Base-by-base conservation (phyloP, 208 protist species). In the Acanthamoeba lenticulata region DNA sequence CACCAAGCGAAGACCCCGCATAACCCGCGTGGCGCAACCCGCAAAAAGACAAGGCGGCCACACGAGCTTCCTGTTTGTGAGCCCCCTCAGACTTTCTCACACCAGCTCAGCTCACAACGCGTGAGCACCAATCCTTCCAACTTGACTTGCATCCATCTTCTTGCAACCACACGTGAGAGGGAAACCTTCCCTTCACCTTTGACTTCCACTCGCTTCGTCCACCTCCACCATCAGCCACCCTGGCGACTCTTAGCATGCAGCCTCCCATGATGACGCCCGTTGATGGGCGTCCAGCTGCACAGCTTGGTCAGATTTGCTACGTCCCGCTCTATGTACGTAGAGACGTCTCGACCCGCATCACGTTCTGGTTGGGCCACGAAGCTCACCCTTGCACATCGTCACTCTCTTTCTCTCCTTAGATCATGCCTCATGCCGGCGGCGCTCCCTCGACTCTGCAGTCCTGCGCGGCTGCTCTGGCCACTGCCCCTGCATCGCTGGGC, bases 271-370 rank as follows among this genome's bases (percentile, higher is more conserved):
- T n/a, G n/a, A n/a, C n/a, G n/a, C n/a, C n/a, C n/a, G 65, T 15
- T n/a, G 32, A 74, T 3, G 55, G 55, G 6, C 15, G 55, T n/a
- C n/a, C n/a, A n/a, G 11, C 55, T 29, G 34, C 62, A n/a, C n/a
- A 42, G 32, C 32, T 40, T n/a, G 65, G 65, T 15, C 65, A 74
- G 34, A 83, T 83, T 38, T 83, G 72, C 40, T 83, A 83, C 29
- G 72, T 83, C 11, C 72, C 72, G 44, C 72, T 83, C 42, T 83
- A 83, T 49, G 72, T 83, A 83, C 72, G 15, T 52, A 19, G 0
- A 17, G 5, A 49, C 45, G 15, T 15, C 5, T 27, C 2, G 24
- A 29, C 2, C n/a, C 52, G 4, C 55, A 13, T 24, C 27, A 13
- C n/a, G n/a, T n/a, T 62, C 55, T 62, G 1, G 5, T 62, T 52